Conservation (phyloP, 495 filamentous ascomycete genomes). For the Lasiosphaeria hispida region DNA sequence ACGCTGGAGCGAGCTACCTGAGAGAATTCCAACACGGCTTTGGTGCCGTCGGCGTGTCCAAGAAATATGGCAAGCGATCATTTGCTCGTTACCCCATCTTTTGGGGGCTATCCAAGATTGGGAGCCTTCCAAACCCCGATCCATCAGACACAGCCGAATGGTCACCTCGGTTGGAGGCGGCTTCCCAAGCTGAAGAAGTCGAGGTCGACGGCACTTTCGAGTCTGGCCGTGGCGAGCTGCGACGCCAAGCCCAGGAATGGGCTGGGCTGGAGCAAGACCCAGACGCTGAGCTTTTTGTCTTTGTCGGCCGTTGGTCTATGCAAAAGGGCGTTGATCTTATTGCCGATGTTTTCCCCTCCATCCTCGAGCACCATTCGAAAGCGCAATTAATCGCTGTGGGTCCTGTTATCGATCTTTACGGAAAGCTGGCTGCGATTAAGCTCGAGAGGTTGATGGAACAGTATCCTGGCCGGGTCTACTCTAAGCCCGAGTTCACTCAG, state of each 20-base stretch:
- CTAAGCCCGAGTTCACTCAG: conserved; percentile 70
- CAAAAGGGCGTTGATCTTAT: conserved; percentile 78
- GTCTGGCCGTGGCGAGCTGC: conserved; percentile 51
- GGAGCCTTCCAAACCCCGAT: conserved; percentile 69
- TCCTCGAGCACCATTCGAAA: conserved; percentile 62
- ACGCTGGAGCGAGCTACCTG: conserved; percentile 69
- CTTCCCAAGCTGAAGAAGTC: conserved; percentile 45
- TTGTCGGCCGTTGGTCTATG: conserved; percentile 74
- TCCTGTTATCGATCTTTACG: conserved; percentile 74
- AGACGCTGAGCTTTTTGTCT: conserved; percentile 69
- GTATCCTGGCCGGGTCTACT: conserved; percentile 71
- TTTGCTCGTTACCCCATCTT: conserved; percentile 75
- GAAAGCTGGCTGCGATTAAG: conserved; percentile 72
- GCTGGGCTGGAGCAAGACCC: conserved; percentile 61
- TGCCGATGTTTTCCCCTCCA: conserved; percentile 68
- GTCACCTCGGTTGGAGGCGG: conserved; percentile 44
- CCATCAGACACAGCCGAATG: conserved; percentile 68
- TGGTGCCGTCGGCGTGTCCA: conserved; percentile 70
- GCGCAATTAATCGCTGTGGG: conserved; percentile 69
- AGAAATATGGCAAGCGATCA: conserved; percentile 71
- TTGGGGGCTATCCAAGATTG: conserved; percentile 70
- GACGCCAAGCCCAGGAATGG: conserved; percentile 71
- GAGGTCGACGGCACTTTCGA: conserved; percentile 58
- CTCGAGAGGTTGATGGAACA: conserved; percentile 66
- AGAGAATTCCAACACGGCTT: conserved; percentile 71